Evolutionary conservation across 23 red algal species (phyloP), one percentile per base, ranked within the genome.

Genomic region (Gracilaria caudata): DNA sequence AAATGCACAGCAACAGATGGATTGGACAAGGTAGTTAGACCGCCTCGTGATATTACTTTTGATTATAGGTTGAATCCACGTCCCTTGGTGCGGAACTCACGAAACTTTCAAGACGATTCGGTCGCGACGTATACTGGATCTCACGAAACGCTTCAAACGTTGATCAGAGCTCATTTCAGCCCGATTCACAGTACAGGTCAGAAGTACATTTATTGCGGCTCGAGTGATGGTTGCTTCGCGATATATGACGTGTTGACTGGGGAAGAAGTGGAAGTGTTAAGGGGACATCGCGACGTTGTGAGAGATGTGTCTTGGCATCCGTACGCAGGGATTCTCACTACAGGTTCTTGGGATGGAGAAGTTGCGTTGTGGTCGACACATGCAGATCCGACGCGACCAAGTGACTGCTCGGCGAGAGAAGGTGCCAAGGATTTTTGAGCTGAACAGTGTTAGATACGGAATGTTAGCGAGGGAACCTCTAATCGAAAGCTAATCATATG

Each of bases 91-190:
- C 56, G 32, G 6, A 30, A 68, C 12, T 77, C 74, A 25, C 53
- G 43, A 25, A 65, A 40, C 36, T 76, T 64, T 25, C 61, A 39
- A 51, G 88, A 92, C 51, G 68, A 81, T 37, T 71, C 88, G 24
- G 88, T 92, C 21, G 51, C 81, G 28, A 83, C 88, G n/a, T 92
- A 83, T 34, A 56, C 56, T 2, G 88, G 88, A n/a, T 77, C 59
- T 4, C 92, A 94, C 46, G 60, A 82, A 59, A 89, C 83, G 25
- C 81, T 89, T 47, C 68, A 94, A 35, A 94, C 92, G n/a, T 73
- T 94, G 36, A 94, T 94, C 28, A 73, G 85, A 20, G 86, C 86
- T 41, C 82, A 87, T 60, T 94, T 94, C 79, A 83, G 78, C 36
- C 88, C 88, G 24, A 34, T 64, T 33, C 28, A 66, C 29, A 92